Base-by-base conservation (phyloP, 768 basidiomycete genomes). In the Albatrellus ellisii region DNA sequence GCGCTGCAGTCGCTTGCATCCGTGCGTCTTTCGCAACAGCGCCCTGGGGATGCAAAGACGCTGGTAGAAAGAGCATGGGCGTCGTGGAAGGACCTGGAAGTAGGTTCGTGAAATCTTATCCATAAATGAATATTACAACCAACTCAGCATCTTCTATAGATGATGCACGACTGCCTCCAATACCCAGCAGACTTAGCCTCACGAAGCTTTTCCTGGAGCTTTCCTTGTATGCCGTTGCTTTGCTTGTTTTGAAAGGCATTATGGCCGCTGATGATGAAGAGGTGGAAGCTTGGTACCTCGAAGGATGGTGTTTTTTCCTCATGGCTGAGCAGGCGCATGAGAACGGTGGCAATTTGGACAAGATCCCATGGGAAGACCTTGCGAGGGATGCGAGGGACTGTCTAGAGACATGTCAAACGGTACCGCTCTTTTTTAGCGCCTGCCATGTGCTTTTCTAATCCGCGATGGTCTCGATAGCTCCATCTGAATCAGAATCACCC, bases 301-400 rank as follows among this genome's bases (percentile, higher is more conserved):
- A 92, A 59, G 90, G 89, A 41, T 95, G 89, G 89, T 82, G 84
- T 49, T 89, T 86, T 67, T 88, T 77, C 64, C 63, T 92, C 35
- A 77, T 85, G 73, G 72, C 77, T 0, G 80, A 84, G 56, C 72
- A 79, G 46, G 75, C 74, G 6, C 69, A 73, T 46, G 76, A 80
- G 51, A 69, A 60, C 10, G 68, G 67, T 15, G 69, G 59, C 27
- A 55, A 51, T 14, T 46, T 66, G 4, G 66, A 59, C 26, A 74
- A 69, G 14, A 52, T 81, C 47, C 72, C 71, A 3, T 84, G 80
- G 75, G 69, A 82, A 54, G 87, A 91, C 47, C 74, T 90, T 34
- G 81, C 75, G 5, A 73, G 70, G 42, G 86, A 91, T 54, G 65
- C 86, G 0, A 65, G 83, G 47, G 80, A 89, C 55, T 85, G 85